phyloP scores from a whole-genome alignment of 495 filamentous ascomycete genomes.

The Rostrohypoxylon terebratum region DNA sequence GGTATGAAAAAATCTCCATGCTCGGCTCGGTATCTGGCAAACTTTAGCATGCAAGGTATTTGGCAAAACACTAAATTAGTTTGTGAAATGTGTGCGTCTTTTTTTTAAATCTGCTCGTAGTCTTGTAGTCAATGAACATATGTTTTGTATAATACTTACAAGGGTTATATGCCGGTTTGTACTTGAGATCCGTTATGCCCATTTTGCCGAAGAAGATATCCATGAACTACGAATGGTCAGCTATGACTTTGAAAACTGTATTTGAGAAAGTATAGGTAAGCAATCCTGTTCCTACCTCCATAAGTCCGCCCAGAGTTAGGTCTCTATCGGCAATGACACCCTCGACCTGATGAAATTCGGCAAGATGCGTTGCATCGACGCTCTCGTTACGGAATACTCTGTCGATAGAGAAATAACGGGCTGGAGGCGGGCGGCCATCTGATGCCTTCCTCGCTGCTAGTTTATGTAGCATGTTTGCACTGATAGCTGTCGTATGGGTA shows the following conservation, averaged over 20 bases:
- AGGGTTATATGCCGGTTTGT: conserved; percentile 88
- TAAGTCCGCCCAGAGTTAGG: conserved; percentile 89
- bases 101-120: background rate
- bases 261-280: no score
- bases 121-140: no score
- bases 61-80: background rate
- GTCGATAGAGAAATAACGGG: conserved; percentile 97
- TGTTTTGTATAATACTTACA: conserved; percentile 31
- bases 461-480: conserved; percentile 87
- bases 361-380: conserved; percentile 95
- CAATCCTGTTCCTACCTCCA: conserved; percentile 61
- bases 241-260: background rate
- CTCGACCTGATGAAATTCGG: conserved; percentile 98
- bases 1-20: conserved; percentile 96
- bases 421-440: conserved; percentile 69
- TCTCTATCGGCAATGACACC: conserved; percentile 97
- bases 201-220: conserved; percentile 96
- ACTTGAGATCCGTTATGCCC: conserved; percentile 87
- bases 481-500: conserved; percentile 94
- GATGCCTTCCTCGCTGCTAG: conserved; percentile 73
- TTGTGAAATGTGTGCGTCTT: background rate
- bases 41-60: conserved; percentile 65
- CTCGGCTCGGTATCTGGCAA: conserved; percentile 87
- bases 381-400: conserved; percentile 93
- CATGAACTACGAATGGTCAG: conserved; percentile 71